A percentile compares a stretch with the other conserved stretches of the same genome.
These are phyloP conservation scores for Funneliformis geosporum DNA, from an alignment of 192 early-diverging fungal genomes.

Conservation along the genomic window DNA sequence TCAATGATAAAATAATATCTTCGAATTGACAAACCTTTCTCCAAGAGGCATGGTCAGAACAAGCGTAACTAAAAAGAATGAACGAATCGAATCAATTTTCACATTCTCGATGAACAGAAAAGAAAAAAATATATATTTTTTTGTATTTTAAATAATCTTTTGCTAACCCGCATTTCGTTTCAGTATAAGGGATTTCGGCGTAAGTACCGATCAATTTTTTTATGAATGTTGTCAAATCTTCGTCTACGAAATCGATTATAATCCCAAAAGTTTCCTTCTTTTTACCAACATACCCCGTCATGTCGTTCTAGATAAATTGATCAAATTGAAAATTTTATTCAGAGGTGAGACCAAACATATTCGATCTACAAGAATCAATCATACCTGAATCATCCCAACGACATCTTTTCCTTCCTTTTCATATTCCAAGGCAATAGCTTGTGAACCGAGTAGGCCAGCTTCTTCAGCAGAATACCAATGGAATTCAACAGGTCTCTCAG, in stretches of 20 bases:
- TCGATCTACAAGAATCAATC: neutral
- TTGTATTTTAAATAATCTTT: neutral
- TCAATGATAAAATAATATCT: neutral
- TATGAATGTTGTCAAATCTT: constrained; percentile 52
- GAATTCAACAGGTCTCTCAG: constrained; percentile 85
- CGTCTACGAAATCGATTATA: constrained; percentile 80
- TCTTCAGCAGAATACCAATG: constrained; percentile 96
- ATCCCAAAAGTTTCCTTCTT: constrained; percentile 75
- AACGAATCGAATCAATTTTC: no score
- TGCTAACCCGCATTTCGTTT: constrained; percentile 87
- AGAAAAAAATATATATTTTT: neutral
- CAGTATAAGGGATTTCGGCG: constrained; percentile 60
- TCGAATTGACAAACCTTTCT: constrained; percentile 43
- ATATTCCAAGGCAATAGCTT: constrained; percentile 78
- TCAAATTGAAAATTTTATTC: neutral
- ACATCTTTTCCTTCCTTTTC: constrained; percentile 58
- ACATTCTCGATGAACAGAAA: neutral
- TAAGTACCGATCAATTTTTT: constrained; percentile 64
- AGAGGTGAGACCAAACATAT: neutral
- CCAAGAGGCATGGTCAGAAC: constrained; percentile 94
- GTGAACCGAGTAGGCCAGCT: constrained; percentile 86
- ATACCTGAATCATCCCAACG: constrained; percentile 76
- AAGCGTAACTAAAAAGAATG: constrained; percentile 38
- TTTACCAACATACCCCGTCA: constrained; percentile 83
- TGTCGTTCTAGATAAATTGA: constrained; percentile 62